Evolutionary conservation across 805 yeast genomes (phyloP).

Genomic region (Myxozyma nipponensis): DNA sequence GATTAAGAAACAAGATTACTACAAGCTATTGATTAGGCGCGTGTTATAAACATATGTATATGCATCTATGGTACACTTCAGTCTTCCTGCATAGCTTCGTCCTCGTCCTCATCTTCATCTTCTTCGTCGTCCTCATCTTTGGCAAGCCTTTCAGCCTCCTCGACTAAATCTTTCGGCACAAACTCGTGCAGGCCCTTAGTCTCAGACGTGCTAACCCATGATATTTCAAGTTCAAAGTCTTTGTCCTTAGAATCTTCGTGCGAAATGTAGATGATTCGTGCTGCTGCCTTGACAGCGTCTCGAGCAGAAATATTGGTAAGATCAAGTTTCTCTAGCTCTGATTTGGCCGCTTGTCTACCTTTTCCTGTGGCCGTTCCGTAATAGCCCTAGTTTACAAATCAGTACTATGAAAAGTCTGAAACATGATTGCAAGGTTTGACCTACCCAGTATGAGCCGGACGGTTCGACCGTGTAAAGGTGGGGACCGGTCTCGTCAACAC

Average conservation of each 20-base stretch:
- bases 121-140: conserved; percentile 78
- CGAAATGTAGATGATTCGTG: conserved; percentile 84
- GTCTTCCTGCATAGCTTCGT: conserved; percentile 41
- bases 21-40: no score
- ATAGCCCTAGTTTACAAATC: conserved; percentile 53
- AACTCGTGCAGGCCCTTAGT: conserved; percentile 76
- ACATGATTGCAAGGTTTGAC: background rate
- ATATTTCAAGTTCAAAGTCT: conserved; percentile 89
- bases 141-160: conserved; percentile 81
- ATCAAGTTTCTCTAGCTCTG: conserved; percentile 88
- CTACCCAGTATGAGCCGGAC: conserved; percentile 83
- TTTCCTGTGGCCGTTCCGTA: conserved; percentile 96
- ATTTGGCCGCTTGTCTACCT: conserved; percentile 97
- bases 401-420: background rate
- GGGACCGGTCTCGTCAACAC: conserved; percentile 83
- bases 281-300: conserved; percentile 91
- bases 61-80: conserved; percentile 1
- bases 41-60: no score
- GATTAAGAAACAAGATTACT: no score
- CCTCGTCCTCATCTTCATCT: conserved; percentile 69
- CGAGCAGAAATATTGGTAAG: conserved; percentile 61
- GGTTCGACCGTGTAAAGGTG: conserved; percentile 97
- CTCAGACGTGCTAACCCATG: conserved; percentile 77
- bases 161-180: conserved; percentile 73
- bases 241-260: conserved; percentile 98